These are phyloP conservation scores for Solanum ahanhuiri DNA, from an alignment of 257 asterid species.

Conservation along the genomic window DNA sequence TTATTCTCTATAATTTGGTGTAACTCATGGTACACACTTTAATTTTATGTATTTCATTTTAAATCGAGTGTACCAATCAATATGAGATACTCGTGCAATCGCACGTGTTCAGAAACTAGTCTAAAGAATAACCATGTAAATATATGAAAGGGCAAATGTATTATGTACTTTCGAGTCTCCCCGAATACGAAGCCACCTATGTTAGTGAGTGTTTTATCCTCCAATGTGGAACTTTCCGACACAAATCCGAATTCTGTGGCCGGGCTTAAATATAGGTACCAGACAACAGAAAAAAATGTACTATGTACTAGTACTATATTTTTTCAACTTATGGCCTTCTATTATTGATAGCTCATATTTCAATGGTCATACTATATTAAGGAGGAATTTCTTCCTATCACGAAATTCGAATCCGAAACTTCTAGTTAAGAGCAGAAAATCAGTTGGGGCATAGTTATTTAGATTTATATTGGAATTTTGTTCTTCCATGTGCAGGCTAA, in stretches of 20 bases:
- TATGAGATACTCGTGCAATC: too few species aligned
- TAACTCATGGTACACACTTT: too few species aligned
- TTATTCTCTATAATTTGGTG: too few species aligned
- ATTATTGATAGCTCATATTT: not conserved
- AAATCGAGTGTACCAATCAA: too few species aligned
- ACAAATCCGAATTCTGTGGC: accelerated
- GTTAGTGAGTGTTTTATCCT: not conserved
- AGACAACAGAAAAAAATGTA: too few species aligned
- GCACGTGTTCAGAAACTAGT: too few species aligned
- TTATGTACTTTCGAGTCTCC: not conserved
- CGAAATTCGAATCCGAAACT: not conserved
- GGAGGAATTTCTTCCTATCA: not conserved
- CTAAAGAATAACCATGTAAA: not conserved
- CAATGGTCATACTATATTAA: not conserved
- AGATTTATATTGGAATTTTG: not conserved
- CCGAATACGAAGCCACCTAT: too few species aligned
- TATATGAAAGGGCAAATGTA: not conserved
- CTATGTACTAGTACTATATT: not conserved
- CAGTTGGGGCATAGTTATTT: not conserved
- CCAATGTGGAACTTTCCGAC: accelerated
- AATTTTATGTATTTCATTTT: too few species aligned
- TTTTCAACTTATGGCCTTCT: not conserved
- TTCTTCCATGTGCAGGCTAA: not conserved
- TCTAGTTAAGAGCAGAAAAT: not conserved
- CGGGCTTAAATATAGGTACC: not conserved